phyloP scores from a whole-genome alignment of 257 asterid species.

The Penstemon davidsonii region DNA sequence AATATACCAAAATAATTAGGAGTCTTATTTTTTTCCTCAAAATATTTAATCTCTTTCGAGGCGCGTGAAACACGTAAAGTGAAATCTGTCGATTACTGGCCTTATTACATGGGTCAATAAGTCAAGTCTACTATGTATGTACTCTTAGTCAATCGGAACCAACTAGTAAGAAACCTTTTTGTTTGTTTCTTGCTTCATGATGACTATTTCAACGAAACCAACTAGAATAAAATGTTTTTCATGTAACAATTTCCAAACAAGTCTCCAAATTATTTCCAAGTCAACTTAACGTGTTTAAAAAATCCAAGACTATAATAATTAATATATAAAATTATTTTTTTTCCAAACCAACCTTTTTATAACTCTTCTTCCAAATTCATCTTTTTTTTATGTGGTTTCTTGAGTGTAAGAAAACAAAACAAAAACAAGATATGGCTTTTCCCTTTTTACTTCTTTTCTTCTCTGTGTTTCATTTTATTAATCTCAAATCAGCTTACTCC shows the following conservation, averaged over 20 bases:
- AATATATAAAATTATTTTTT: neutral
- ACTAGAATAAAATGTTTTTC: neutral
- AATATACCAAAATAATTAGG: neutral
- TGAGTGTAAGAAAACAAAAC: neutral
- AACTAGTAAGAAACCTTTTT: constrained; percentile 28
- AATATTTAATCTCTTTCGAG: too few species aligned
- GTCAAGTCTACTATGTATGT: constrained; percentile 3
- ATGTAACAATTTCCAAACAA: constrained; percentile 10
- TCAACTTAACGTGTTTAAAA: constrained; percentile 33
- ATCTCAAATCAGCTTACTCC: constrained; percentile 8
- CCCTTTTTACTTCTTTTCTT: neutral
- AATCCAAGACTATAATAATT: constrained; percentile 9
- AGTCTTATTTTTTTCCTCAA: neutral
- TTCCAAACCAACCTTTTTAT: neutral
- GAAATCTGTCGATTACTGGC: constrained; percentile 2
- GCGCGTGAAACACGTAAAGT: neutral
- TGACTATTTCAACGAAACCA: constrained; percentile 33
- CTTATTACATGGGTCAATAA: neutral
- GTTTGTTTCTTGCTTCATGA: constrained; percentile 5
- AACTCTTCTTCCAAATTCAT: neutral
- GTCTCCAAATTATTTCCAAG: constrained; percentile 27
- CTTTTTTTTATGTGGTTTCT: constrained; percentile 4
- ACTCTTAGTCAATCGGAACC: constrained; percentile 24
- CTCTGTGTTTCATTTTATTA: constrained; percentile 4
- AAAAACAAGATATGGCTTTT: constrained; percentile 20